Evolutionary conservation across 495 filamentous ascomycete species (phyloP), one percentile per base, ranked within the genome.

Genomic region (Oidiodendron maius): DNA sequence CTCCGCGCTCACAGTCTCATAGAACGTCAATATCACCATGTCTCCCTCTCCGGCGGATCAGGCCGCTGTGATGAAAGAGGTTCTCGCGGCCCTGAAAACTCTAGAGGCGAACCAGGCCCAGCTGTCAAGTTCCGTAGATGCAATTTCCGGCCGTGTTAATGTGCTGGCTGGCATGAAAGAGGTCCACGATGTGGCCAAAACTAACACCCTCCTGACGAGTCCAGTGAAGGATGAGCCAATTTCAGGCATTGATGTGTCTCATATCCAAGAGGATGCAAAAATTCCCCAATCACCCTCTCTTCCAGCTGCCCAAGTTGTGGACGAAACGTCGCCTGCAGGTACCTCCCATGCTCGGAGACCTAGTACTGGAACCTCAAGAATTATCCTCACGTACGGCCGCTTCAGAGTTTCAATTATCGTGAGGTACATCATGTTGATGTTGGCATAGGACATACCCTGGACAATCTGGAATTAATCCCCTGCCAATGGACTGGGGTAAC

Each of bases 401-500:
- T 36, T 34, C 15, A 21, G 2, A 10, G 25, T 1, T 18, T 44
- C 15, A 16, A 36, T 44, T 42, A n/a, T n/a, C n/a, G n/a, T n/a
- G n/a, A n/a, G n/a, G n/a, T n/a, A n/a, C n/a, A n/a, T 40, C 12
- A 16, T 35, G 32, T 46, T 53, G 40, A 55, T 53, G 15, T 30
- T 26, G 60, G n/a, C 74, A 84, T 55, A 96, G 89, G 23, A 95
- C 91, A 6, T 96, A 98, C 67, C 93, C 93, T 28, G 86, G 86
- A 48, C 93, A 96, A 71, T 84, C 86, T 51, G 93, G 91, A 42
- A 91, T 98, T 64, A 87, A 95, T 43, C 91, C 93, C 32, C 65
- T 96, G 23, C 79, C 82, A 26, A 82, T 97, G 74, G 71, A 87
- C 55, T 98, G 93, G 93, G 93, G 93, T 26, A 74, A 85, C 42